Conservation (phyloP, 1,284 basidiomycete species). For the Malassezia vespertilionis region DNA sequence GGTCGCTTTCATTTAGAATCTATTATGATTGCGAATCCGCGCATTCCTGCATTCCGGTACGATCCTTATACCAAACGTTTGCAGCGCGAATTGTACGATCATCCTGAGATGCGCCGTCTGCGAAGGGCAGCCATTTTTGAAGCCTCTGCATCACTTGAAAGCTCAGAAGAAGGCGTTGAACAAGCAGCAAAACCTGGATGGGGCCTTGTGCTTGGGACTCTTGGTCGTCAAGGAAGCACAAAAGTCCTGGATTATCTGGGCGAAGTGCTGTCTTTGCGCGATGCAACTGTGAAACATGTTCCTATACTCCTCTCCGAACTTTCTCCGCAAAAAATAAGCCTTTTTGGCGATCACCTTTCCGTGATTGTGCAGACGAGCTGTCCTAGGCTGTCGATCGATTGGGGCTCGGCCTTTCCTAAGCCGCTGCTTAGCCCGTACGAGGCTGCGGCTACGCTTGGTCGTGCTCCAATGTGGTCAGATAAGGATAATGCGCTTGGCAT, state of each 20-base stretch:
- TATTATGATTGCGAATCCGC: conserved; percentile 97
- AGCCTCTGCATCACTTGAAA: conserved; percentile 22
- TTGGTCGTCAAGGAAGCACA: conserved; percentile 86
- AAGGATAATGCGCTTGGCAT: conserved; percentile 33
- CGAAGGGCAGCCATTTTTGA: conserved; percentile 61
- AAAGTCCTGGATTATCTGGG: conserved; percentile 60
- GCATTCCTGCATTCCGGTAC: conserved; percentile 91
- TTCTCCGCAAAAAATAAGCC: conserved; percentile 78
- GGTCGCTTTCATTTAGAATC: conserved; percentile 96
- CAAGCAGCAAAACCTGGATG: conserved; percentile 50
- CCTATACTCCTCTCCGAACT: conserved; percentile 89
- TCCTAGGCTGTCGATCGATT: conserved; percentile 89
- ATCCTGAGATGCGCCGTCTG: conserved; percentile 69
- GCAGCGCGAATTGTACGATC: conserved; percentile 82
- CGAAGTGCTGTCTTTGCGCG: conserved; percentile 19
- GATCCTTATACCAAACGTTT: conserved; percentile 97
- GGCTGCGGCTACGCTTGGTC: conserved; percentile 72
- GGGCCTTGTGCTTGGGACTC: conserved; percentile 90
- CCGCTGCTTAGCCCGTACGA: conserved; percentile 91
- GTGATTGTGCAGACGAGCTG: conserved; percentile 92
- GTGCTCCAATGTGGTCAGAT: conserved; percentile 56
- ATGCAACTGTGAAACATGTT: conserved; percentile 56
- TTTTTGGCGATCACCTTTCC: conserved; percentile 65
- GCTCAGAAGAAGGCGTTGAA: conserved; percentile 25
- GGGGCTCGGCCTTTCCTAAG: conserved; percentile 69